Conservation (phyloP, 2,329 filamentous ascomycete species). For the Tolypocladium tundrense region DNA sequence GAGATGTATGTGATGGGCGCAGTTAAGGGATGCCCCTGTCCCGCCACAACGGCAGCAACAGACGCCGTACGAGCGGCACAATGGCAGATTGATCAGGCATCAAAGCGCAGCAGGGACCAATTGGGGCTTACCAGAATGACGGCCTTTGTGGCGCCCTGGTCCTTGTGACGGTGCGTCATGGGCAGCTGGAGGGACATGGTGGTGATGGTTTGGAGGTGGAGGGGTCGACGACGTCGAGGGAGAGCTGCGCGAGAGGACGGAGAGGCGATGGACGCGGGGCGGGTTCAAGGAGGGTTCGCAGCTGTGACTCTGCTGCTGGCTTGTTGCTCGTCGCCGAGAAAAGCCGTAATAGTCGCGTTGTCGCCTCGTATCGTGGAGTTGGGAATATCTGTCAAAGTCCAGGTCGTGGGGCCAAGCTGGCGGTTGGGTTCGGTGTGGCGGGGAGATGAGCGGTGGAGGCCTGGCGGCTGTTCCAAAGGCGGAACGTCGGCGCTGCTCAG, state of each 20-base stretch:
- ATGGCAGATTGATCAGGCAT: background rate
- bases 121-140: conserved; percentile 66
- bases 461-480: background rate
- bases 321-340: background rate
- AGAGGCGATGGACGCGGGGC: background rate
- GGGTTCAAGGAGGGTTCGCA: background rate
- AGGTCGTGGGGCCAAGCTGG: background rate
- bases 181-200: conserved; percentile 49
- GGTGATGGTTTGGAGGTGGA: conserved; percentile 1
- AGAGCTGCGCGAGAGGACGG: conserved; percentile 2
- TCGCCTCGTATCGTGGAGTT: background rate
- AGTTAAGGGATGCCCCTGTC: background rate
- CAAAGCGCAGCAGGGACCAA: background rate
- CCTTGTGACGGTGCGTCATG: conserved; percentile 35
- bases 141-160: conserved; percentile 68
- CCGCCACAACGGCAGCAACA: background rate
- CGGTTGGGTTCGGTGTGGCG: background rate
- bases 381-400: background rate
- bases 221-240: background rate
- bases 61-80: background rate
- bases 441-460: background rate
- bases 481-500: background rate
- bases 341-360: background rate
- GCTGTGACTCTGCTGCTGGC: background rate
- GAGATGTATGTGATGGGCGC: background rate